Conservation (phyloP, 75 land plant genomes). For the Selaginella moellendorffii region DNA sequence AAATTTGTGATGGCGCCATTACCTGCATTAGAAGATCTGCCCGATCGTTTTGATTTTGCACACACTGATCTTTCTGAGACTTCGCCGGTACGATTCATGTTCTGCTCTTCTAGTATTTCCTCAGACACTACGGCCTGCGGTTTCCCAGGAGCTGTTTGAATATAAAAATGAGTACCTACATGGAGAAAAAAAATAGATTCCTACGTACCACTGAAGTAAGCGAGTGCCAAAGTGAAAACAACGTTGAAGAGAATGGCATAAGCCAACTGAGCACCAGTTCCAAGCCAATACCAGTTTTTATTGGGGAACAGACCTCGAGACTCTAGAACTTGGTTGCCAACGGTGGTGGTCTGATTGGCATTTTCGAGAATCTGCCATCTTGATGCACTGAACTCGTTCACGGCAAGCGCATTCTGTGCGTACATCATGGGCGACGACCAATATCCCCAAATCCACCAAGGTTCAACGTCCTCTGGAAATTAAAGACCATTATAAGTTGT, state of each 20-base stretch:
- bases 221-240: not conserved
- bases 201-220: not conserved
- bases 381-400: not conserved
- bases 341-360: not conserved
- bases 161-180: not conserved
- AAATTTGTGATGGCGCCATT: too few species aligned
- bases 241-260: not conserved
- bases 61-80: not conserved
- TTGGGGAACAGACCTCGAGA: not conserved
- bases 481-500: not conserved
- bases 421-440: not conserved
- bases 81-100: not conserved
- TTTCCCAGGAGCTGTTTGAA: not conserved
- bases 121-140: not conserved
- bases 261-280: not conserved
- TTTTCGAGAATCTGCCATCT: not conserved
- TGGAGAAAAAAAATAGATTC: not conserved
- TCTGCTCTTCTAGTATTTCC: not conserved
- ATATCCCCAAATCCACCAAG: conserved; percentile 9
- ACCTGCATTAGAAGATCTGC: too few species aligned
- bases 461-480: not conserved
- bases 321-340: not conserved
- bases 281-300: not conserved
- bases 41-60: too few species aligned
- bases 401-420: conserved; percentile 4